These are phyloP conservation scores for Nitzschia inconspicua DNA, from an alignment of 108 stramenopile species.

Conservation along the genomic window DNA sequence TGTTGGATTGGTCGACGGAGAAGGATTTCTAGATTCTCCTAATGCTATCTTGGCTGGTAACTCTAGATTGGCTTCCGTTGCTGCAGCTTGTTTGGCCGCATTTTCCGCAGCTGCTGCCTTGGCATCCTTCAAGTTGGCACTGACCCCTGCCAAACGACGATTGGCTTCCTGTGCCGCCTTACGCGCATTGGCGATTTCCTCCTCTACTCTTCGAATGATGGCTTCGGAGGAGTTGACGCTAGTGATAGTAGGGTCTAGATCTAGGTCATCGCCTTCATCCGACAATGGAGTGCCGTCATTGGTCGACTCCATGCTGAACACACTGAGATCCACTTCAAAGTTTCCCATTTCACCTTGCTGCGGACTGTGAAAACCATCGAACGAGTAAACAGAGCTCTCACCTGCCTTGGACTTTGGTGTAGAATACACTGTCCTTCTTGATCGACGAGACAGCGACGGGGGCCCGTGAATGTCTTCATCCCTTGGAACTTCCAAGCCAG, in stretches of 20 bases:
- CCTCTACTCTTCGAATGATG: conserved; percentile 44
- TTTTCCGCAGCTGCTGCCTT: background rate
- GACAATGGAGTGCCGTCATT: background rate
- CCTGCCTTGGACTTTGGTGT: too few species aligned
- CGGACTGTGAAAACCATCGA: background rate
- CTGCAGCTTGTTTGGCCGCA: background rate
- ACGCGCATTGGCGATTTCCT: conserved; percentile 47
- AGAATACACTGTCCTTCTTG: too few species aligned
- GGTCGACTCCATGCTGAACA: background rate
- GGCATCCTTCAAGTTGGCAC: conserved; percentile 1
- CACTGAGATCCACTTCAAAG: background rate
- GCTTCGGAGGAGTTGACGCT: conserved; percentile 34
- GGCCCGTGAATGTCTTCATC: too few species aligned
- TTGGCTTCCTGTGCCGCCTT: conserved; percentile 27
- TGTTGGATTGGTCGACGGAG: background rate
- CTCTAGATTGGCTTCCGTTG: background rate
- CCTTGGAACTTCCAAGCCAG: too few species aligned
- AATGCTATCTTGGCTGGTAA: background rate
- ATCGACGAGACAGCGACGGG: too few species aligned
- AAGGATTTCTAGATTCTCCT: background rate
- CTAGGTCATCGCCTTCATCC: background rate
- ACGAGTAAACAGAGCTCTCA: background rate
- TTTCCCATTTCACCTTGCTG: background rate
- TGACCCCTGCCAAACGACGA: conserved; percentile 24
- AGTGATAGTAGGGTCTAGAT: background rate